Base-by-base conservation (phyloP, 345 rosid species). In the Salix caprea region DNA sequence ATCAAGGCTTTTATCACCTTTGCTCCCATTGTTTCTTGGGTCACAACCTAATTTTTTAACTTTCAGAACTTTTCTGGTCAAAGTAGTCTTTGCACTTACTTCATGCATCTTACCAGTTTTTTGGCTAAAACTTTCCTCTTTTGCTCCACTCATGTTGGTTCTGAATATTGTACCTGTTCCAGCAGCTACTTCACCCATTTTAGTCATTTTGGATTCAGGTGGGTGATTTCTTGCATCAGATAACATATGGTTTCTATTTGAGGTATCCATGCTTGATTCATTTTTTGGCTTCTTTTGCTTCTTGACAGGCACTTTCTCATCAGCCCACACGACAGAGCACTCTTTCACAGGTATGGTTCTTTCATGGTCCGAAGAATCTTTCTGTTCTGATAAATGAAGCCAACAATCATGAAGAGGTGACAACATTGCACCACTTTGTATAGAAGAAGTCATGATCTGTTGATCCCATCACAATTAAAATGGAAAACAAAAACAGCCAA, bases 401-500 rank as follows among this genome's bases (percentile, higher is more conserved):
- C 91, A 84, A 82, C 80, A 80, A 74, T 86, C 89, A 24, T 91
- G 80, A 77, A 94, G 97, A 80, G 98, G 98, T 21, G 98, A 94
- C 74, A 92, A 77, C 73, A 91, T 64, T 48, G 76, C 79, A 30
- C 50, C 77, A 76, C 77, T 89, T 58, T 40, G 85, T 79, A 86
- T 69, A 34, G 89, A 85, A 74, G 89, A 89, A 65, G 94, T 89
- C 94, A 94, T 94, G 18, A 83, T 80, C 98, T 94, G 94, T 65
- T 69, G 76, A 11, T 58, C 24, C 14, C 64, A 58, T 58, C 81
- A 80, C 46, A 69, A 58, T 66, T 60, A 88, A 76, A 79, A 73
- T 56, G 75, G 76, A 23, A 69, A 81, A 67, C 77, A 79, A 67
- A 19, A 60, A 69, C 28, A 62, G 68, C 67, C 74, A 73, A 69